Evolutionary conservation across 2,329 filamentous ascomycete genomes (phyloP).

Genomic region (Penicillium sp.): DNA sequence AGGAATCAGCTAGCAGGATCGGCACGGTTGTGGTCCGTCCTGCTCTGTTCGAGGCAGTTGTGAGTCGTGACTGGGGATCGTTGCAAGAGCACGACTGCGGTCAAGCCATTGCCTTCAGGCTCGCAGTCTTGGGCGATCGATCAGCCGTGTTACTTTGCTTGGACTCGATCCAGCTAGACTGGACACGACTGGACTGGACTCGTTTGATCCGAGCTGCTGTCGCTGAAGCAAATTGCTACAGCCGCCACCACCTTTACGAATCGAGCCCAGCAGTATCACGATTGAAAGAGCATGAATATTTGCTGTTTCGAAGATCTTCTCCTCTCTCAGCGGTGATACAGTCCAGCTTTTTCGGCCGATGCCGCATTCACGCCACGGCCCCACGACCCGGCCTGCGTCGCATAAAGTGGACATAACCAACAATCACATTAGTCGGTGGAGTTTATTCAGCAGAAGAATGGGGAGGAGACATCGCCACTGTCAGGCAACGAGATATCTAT

Average conservation of each 20-base stretch:
- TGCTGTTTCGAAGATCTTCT: neutral
- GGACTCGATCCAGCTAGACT: neutral
- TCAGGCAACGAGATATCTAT: conserved; percentile 15
- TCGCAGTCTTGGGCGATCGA: neutral
- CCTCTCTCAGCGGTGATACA: neutral
- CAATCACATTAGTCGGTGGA: neutral
- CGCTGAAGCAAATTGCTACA: neutral
- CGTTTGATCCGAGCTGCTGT: neutral
- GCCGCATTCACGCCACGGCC: conserved; percentile 16
- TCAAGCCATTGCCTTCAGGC: neutral
- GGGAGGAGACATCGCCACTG: conserved; percentile 15
- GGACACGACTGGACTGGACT: neutral
- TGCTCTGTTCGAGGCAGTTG: neutral
- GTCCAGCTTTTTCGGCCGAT: neutral
- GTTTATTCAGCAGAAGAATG: neutral
- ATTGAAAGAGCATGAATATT: too few species aligned
- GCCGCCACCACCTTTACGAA: neutral
- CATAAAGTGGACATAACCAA: neutral
- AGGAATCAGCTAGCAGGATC: conserved; percentile 9
- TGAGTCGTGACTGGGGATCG: neutral
- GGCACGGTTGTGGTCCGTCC: neutral
- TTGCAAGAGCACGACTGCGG: neutral
- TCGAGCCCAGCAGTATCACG: too few species aligned
- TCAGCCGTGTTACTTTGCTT: neutral
- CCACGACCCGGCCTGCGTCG: conserved; percentile 6